These are phyloP conservation scores for Rhodotorula paludigena DNA, from an alignment of 768 basidiomycete genomes.

Conservation along the genomic window DNA sequence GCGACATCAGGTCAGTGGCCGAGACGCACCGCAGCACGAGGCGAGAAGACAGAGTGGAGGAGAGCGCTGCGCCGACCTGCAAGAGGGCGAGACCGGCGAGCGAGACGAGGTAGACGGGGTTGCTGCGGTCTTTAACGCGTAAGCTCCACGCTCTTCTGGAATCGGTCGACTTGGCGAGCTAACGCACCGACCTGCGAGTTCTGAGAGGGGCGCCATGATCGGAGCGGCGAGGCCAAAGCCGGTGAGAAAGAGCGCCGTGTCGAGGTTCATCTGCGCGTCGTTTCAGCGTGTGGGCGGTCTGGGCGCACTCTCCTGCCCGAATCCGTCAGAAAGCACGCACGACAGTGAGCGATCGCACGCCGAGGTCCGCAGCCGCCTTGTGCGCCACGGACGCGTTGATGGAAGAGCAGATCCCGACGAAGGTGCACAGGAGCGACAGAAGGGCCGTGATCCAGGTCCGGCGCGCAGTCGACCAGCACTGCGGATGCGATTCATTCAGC, in stretches of 20 bases:
- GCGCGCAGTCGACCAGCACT: not conserved
- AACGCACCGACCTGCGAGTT: slow-evolving; percentile 9
- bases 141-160: fast-evolving
- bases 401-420: not conserved
- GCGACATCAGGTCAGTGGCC: not conserved
- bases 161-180: fast-evolving
- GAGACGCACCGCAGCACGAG: not conserved
- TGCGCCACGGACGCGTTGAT: not conserved
- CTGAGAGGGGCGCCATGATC: slow-evolving; percentile 3
- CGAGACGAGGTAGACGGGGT: slow-evolving; percentile 18
- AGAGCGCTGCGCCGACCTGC: slow-evolving; percentile 8
- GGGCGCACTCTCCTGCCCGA: no score
- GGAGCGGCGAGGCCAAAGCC: slow-evolving; percentile 12
- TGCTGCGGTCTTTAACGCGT: slow-evolving; percentile 1
- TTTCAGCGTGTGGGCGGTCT: not conserved
- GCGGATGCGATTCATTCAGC: not conserved
- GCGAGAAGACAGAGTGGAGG: slow-evolving; percentile 4
- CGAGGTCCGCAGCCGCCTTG: not conserved
- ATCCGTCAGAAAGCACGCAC: not conserved
- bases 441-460: not conserved
- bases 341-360: not conserved
- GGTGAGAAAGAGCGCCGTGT: slow-evolving; percentile 7
- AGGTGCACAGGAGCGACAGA: not conserved
- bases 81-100: slow-evolving; percentile 3
- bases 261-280: slow-evolving; percentile 1